A percentile compares a stretch with the other conserved stretches of the same genome.
Conservation (phyloP, 352 stramenopile genomes). For the Pythium monospermum region DNA sequence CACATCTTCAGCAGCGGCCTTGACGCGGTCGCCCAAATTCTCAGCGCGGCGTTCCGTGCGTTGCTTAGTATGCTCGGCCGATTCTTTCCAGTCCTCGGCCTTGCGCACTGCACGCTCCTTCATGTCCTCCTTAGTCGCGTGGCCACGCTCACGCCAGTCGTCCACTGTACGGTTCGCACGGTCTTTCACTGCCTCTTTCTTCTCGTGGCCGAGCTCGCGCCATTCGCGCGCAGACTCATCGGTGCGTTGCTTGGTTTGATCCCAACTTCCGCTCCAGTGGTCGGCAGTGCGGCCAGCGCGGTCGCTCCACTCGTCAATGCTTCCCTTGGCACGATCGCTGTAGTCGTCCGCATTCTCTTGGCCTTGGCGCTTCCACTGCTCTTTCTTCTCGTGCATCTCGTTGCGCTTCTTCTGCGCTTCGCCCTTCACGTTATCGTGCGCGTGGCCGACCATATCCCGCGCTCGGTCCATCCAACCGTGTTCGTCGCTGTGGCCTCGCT, state of each 20-base stretch:
- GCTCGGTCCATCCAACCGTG: slow-evolving; percentile 55
- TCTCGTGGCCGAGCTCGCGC: slow-evolving; percentile 23
- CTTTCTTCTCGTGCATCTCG: slow-evolving; percentile 27
- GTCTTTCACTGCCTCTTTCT: slow-evolving; percentile 24
- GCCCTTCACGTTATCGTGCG: slow-evolving; percentile 12
- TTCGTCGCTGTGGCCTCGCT: slow-evolving; percentile 19
- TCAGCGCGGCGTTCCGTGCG: slow-evolving; percentile 20
- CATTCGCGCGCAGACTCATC: slow-evolving; percentile 19
- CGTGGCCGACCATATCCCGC: slow-evolving; percentile 6
- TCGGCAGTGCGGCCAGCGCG: slow-evolving; percentile 6
- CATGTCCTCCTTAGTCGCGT: slow-evolving; percentile 30
- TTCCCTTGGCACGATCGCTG: slow-evolving; percentile 3
- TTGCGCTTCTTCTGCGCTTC: slow-evolving; percentile 21
- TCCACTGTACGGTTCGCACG: slow-evolving; percentile 23
- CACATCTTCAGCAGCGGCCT: slow-evolving; percentile 24
- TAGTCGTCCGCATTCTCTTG: slow-evolving; percentile 27
- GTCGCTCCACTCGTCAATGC: slow-evolving; percentile 4
- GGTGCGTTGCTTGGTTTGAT: slow-evolving; percentile 10
- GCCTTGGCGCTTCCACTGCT: slow-evolving; percentile 26
- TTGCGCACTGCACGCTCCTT: slow-evolving; percentile 27
- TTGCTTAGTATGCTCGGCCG: slow-evolving; percentile 19
- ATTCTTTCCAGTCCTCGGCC: slow-evolving; percentile 23
- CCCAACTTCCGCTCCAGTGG: slow-evolving; percentile 8
- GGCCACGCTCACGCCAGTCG: slow-evolving; percentile 25
- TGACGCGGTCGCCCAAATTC: slow-evolving; percentile 17